Conservation (phyloP, 1,139 yeast species). For the Spathaspora sp. region DNA sequence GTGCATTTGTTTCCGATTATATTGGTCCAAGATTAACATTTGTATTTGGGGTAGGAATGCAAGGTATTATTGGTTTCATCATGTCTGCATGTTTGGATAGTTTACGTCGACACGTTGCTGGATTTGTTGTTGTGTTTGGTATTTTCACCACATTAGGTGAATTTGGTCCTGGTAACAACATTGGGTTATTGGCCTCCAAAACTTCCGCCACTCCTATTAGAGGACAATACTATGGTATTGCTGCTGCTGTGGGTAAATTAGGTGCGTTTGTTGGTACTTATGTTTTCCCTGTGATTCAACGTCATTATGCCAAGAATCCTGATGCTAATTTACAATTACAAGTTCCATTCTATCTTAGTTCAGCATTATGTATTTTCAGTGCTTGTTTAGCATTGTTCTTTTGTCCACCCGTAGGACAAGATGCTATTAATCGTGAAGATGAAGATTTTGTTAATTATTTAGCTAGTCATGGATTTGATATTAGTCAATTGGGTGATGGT, state of each 20-base stretch:
- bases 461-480: constrained; percentile 55
- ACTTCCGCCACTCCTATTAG: constrained; percentile 84
- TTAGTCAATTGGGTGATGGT: constrained; percentile 41
- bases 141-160: constrained; percentile 85
- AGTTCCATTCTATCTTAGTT: constrained; percentile 82
- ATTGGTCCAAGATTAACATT: constrained; percentile 85
- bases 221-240: constrained; percentile 88
- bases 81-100: constrained; percentile 74
- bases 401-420: constrained; percentile 81
- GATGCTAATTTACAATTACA: constrained; percentile 51
- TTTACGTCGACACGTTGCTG: constrained; percentile 65
- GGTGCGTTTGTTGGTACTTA: constrained; percentile 93
- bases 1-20: constrained; percentile 81
- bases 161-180: constrained; percentile 92
- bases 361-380: constrained; percentile 74
- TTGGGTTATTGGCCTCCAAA: constrained; percentile 84
- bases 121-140: constrained; percentile 83
- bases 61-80: constrained; percentile 79
- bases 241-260: constrained; percentile 87
- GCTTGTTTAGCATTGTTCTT: constrained; percentile 68
- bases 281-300: constrained; percentile 75
- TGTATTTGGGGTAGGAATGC: constrained; percentile 64
- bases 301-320: constrained; percentile 29
- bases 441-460: constrained; percentile 65
- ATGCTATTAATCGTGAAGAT: constrained; percentile 79